phyloP scores from a whole-genome alignment of 2,329 filamentous ascomycete species.

The Fusarium poae region DNA sequence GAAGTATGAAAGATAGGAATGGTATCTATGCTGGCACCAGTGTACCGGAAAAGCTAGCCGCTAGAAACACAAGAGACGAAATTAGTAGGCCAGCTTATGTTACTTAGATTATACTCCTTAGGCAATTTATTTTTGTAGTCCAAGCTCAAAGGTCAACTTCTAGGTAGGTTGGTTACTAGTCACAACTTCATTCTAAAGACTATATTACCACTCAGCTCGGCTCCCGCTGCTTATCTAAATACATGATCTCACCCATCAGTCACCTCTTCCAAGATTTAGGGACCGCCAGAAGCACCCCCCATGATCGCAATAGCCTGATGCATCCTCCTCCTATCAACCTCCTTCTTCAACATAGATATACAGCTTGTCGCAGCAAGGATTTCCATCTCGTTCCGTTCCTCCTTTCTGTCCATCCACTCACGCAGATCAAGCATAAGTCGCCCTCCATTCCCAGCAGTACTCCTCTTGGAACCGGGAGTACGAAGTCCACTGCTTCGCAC shows the following conservation, averaged over 20 bases:
- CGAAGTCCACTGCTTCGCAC: conserved; percentile 58
- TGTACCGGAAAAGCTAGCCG: too few species aligned
- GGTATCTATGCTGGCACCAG: too few species aligned
- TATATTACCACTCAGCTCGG: too few species aligned
- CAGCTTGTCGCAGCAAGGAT: conserved; percentile 68
- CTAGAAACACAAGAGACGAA: too few species aligned
- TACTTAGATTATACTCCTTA: too few species aligned
- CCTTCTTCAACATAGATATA: conserved; percentile 74
- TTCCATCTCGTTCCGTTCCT: conserved; percentile 57
- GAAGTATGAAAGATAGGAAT: not conserved
- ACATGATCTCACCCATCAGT: conserved; percentile 5
- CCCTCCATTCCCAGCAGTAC: conserved; percentile 65
- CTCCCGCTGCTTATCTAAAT: not conserved
- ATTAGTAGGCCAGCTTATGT: too few species aligned
- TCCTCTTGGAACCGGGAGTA: conserved; percentile 54
- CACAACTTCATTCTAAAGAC: too few species aligned
- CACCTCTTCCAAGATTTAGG: not conserved
- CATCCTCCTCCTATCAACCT: conserved; percentile 69
- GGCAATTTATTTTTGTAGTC: too few species aligned
- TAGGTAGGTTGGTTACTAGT: too few species aligned
- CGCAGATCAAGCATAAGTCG: conserved; percentile 60
- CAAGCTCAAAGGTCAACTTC: too few species aligned
- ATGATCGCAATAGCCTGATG: conserved; percentile 64
- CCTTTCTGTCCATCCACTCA: conserved; percentile 53
- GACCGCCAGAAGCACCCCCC: conserved; percentile 34